Evolutionary conservation across 2,329 filamentous ascomycete species (phyloP), one percentile per base, ranked within the genome.

Genomic region (Alternaria arbusti): DNA sequence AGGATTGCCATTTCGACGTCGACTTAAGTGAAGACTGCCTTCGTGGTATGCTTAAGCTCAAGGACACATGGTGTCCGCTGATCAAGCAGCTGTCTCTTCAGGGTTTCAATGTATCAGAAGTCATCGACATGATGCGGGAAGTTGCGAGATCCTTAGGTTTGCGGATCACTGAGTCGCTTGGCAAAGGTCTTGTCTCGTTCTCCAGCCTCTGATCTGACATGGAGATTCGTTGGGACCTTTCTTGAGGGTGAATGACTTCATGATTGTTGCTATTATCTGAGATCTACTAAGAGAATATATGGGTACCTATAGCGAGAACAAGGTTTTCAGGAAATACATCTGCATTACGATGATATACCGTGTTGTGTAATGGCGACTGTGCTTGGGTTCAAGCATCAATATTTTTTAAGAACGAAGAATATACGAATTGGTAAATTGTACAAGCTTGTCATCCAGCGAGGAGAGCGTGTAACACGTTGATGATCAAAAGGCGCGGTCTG

Each of bases 51-150:
- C 12, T 43, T 2, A 20, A 15, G 26, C 7, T 61, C 5, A 61
- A 58, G 20, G 54, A 23, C 4, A 61, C 20, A 9, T 54, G 59
- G 54, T 61, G 59, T 17, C 46, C 59, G 7, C 6, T 44, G 9
- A 61, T 61, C 46, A 20, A 61, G 6, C 23, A 46, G 17, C 12
- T 40, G n/a, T 17, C 8, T 40, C 9, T 40, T 40, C 36, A 40
- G 6, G 36, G 36, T 1, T 11, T 1, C 1, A 17, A 40, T 40
- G 2, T 17, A 0, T 40, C 1, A 40, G 6, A 58, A 1, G 54
- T 13, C 15, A 40, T 52, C 5, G 36, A 3, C 17, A 23, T 4
- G 15, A 22, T 61, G 5, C 36, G 26, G 26, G 59, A 57, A 13
- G n/a, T 15, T 5, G 40, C 26, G 9, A 40, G 4, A n/a, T 26